Percentiles rank a stretch among this genome's conserved stretches.
Evolutionary conservation across 2,329 filamentous ascomycete species (phyloP).

Genomic region (Dactylonectria estremocensis): DNA sequence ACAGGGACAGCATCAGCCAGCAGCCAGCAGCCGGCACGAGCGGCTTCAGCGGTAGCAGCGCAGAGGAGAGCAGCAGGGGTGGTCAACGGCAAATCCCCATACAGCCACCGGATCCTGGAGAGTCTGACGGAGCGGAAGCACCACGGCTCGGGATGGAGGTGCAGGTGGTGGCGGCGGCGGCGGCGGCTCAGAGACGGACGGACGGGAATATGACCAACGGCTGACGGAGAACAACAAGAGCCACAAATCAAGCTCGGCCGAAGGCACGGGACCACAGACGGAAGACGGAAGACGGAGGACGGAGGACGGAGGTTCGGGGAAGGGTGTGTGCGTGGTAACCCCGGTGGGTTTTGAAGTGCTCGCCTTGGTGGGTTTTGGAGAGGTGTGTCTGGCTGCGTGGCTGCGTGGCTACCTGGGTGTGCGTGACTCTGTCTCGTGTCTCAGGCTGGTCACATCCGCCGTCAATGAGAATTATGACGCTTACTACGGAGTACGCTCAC

Average conservation of each 20-base stretch:
- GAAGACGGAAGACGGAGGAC: slow-evolving; percentile 15
- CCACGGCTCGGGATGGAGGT: slow-evolving; percentile 22
- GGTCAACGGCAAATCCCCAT: slow-evolving; percentile 7
- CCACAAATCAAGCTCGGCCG: slow-evolving; percentile 30
- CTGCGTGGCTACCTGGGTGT: slow-evolving; percentile 18
- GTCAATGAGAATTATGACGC: not conserved
- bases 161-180: slow-evolving; percentile 21
- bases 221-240: slow-evolving; percentile 22
- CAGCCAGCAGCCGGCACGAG: slow-evolving; percentile 24
- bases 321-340: slow-evolving; percentile 8
- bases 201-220: slow-evolving; percentile 2
- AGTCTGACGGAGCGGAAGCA: slow-evolving; percentile 11
- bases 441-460: slow-evolving; percentile 34
- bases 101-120: slow-evolving; percentile 3
- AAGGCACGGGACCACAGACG: slow-evolving; percentile 23
- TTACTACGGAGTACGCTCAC: slow-evolving; percentile 5
- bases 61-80: not conserved
- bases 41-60: slow-evolving; percentile 11
- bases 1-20: slow-evolving; percentile 37
- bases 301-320: slow-evolving; percentile 19
- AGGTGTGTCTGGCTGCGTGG: not conserved
- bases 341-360: slow-evolving; percentile 2
- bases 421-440: slow-evolving; percentile 27
- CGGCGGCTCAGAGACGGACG: slow-evolving; percentile 17
- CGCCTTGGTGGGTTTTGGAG: slow-evolving; percentile 7